Evolutionary conservation across 768 basidiomycete species (phyloP), one percentile per base, ranked within the genome.

Genomic region (Phlebiopsis gigantea): DNA sequence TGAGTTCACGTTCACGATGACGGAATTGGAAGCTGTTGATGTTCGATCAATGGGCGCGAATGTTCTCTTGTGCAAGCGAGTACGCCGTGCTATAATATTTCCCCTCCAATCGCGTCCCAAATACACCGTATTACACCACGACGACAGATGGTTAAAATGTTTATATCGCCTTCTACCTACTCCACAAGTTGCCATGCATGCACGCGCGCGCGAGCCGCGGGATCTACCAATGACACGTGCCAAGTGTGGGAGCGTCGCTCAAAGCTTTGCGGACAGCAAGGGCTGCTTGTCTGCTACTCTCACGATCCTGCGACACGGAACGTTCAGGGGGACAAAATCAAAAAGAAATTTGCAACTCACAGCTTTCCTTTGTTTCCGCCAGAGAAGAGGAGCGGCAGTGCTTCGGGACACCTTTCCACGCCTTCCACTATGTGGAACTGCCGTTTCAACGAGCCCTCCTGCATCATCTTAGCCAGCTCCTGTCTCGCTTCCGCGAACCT

Each of bases 331-430:
- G 12, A 39, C 12, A 39, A 29, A 25, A 56, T 5, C 4, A 59
- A 28, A 5, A 30, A 39, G 4, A 12, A 71, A 19, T 10, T 24
- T 19, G 24, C 24, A 9, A 58, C 61, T 24, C 30, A 62, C 77
- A 93, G 65, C 73, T 93, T 93, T 45, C 91, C 92, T 0, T 77
- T 85, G 66, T 93, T 93, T 2, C 76, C 85, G 25, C 92, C 91
- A 12, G 71, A 79, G 72, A 83, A 94, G 10, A 95, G 71, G 74
- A 90, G 68, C 0, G 78, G 81, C 43, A 93, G 70, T n/a, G 87
- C 79, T 19, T 74, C 73, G 1, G 90, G 87, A 15, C 88, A 88
- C 52, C 85, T 81, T 61, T 89, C 82, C 44, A 92, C 69, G 2
- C 90, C 90, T 50, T 88, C 75, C 0, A 93, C 80, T 39, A 93